These are phyloP conservation scores for Aschersonia sp. DNA, from an alignment of 2,329 filamentous ascomycete genomes.

Conservation along the genomic window DNA sequence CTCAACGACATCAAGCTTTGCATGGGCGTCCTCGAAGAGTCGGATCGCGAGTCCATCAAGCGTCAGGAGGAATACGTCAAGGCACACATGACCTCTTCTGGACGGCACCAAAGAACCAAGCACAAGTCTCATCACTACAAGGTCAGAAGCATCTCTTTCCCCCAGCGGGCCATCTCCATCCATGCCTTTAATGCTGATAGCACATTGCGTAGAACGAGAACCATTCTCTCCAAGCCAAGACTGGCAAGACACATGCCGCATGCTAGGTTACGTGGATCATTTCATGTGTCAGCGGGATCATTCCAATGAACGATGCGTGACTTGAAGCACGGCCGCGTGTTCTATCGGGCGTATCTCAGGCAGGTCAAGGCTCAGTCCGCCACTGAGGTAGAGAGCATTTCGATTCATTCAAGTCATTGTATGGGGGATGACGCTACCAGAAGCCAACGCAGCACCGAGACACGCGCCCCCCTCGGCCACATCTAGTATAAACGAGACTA, in stretches of 20 bases:
- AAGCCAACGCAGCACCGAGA: not conserved
- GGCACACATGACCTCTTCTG: slow-evolving; percentile 36
- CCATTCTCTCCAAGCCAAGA: slow-evolving; percentile 80
- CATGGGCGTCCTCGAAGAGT: slow-evolving; percentile 52
- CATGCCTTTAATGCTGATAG: slow-evolving; percentile 2
- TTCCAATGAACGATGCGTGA: not conserved
- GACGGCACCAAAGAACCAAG: slow-evolving; percentile 37
- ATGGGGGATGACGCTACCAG: not conserved
- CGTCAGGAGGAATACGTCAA: slow-evolving; percentile 53
- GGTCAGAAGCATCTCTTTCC: slow-evolving; percentile 19
- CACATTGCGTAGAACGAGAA: slow-evolving; percentile 45
- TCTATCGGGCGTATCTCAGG: too few species aligned
- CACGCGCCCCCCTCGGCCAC: not conserved
- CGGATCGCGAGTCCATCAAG: slow-evolving; percentile 59
- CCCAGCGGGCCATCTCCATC: not conserved
- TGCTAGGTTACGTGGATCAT: slow-evolving; percentile 41
- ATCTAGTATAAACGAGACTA: too few species aligned
- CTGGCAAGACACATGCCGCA: slow-evolving; percentile 76
- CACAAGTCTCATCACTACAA: slow-evolving; percentile 25
- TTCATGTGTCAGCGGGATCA: not conserved
- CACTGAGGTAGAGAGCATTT: too few species aligned
- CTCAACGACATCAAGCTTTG: slow-evolving; percentile 69
- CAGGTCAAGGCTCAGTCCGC: too few species aligned
- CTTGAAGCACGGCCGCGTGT: too few species aligned
- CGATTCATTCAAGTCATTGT: not conserved